These are phyloP conservation scores for Elsinoe ampelina DNA, from an alignment of 2,329 filamentous ascomycete species.

Conservation along the genomic window DNA sequence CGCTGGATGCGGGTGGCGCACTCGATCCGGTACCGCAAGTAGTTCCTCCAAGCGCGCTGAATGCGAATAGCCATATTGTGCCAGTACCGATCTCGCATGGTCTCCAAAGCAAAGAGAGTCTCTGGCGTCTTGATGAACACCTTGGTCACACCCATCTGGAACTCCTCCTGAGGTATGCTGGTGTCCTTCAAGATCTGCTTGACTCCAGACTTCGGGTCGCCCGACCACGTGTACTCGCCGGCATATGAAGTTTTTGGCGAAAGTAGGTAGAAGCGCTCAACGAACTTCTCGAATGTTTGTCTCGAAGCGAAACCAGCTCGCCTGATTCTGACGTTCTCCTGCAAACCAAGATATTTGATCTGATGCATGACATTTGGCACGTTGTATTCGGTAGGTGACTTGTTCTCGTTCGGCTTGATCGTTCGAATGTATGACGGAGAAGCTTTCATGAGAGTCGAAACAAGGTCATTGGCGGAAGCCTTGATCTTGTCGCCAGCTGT, in stretches of 20 bases:
- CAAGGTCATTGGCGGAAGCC: slow-evolving; percentile 84
- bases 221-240: slow-evolving; percentile 93
- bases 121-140: slow-evolving; percentile 98
- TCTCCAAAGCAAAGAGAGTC: slow-evolving; percentile 90
- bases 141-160: slow-evolving; percentile 93
- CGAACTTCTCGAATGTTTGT: slow-evolving; percentile 96
- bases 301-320: slow-evolving; percentile 94
- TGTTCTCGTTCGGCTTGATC: slow-evolving; percentile 99
- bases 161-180: slow-evolving; percentile 88
- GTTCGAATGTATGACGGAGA: slow-evolving; percentile 97
- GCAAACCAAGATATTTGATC: slow-evolving; percentile 97
- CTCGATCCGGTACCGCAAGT: slow-evolving; percentile 83
- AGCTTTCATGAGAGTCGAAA: slow-evolving; percentile 92
- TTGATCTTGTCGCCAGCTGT: slow-evolving; percentile 96
- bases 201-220: slow-evolving; percentile 76
- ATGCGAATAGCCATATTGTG: slow-evolving; percentile 99
- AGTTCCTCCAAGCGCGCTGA: slow-evolving; percentile 94
- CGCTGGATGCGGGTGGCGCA: slow-evolving; percentile 89
- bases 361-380: slow-evolving; percentile 88
- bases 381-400: slow-evolving; percentile 89
- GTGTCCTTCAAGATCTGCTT: slow-evolving; percentile 93
- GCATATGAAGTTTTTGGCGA: slow-evolving; percentile 93
- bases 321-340: slow-evolving; percentile 96
- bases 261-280: slow-evolving; percentile 90
- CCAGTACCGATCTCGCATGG: slow-evolving; percentile 97